These are phyloP conservation scores for Lathyrus sativus DNA, from an alignment of 306 rosid genomes.

Conservation along the genomic window DNA sequence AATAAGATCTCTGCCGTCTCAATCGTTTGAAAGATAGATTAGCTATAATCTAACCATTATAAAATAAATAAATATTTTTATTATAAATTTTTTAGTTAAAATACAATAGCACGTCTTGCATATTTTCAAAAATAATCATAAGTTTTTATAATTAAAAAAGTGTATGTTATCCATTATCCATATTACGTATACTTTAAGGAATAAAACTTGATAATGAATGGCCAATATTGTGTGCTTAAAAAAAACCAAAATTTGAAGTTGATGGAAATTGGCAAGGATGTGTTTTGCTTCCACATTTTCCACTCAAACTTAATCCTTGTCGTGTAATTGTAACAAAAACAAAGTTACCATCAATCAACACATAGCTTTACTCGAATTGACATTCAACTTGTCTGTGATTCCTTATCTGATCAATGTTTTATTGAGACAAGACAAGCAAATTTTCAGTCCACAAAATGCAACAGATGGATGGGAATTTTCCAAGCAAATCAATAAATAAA, in stretches of 20 bases:
- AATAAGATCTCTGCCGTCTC: no score
- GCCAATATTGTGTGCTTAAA: conserved; percentile 15
- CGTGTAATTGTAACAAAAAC: neutral
- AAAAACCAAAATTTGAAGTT: neutral
- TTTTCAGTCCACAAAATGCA: conserved; percentile 27
- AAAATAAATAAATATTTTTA: no score
- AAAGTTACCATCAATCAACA: conserved; percentile 27
- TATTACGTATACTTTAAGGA: neutral
- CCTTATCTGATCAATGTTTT: conserved; percentile 22
- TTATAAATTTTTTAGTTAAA: no score
- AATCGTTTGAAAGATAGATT: no score
- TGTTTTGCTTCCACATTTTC: conserved; percentile 23
- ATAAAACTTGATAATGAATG: conserved; percentile 19
- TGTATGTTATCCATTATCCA: conserved; percentile 12
- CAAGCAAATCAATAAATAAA: neutral
- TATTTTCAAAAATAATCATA: no score
- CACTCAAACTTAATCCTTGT: conserved; percentile 5
- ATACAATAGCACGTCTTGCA: no score
- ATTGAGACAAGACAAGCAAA: conserved; percentile 7
- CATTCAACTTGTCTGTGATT: conserved; percentile 13
- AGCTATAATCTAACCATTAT: no score
- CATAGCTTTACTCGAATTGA: conserved; percentile 28
- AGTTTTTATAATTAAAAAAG: no score
- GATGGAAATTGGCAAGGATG: conserved; percentile 18
- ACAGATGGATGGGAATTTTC: conserved; percentile 3